Percentiles rank a stretch among this genome's conserved stretches.
These are phyloP conservation scores for Trifolium subterraneum DNA, from an alignment of 306 rosid species.

Conservation along the genomic window DNA sequence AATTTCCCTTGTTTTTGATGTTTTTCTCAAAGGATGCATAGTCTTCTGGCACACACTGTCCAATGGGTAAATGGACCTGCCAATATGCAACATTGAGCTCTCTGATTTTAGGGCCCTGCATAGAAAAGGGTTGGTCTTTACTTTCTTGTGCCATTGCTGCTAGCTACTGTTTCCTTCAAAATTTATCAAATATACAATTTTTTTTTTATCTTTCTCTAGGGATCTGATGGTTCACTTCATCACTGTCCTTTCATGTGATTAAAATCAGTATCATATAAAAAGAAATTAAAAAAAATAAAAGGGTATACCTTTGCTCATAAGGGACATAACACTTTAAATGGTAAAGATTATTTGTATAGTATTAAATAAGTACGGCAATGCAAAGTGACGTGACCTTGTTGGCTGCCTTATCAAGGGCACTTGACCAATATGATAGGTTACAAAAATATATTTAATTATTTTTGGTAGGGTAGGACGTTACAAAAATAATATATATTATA, in stretches of 20 bases:
- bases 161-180: constrained; percentile 39
- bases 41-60: constrained; percentile 28
- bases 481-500: constrained; percentile 8
- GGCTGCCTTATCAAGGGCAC: constrained; percentile 42
- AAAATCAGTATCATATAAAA: constrained; percentile 35
- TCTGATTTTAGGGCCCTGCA: constrained; percentile 14
- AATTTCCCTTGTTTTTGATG: constrained; percentile 5
- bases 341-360: constrained; percentile 32
- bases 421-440: constrained; percentile 27
- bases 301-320: constrained; percentile 36
- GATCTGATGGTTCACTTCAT: constrained; percentile 43
- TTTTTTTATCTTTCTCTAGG: not conserved
- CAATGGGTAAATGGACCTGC: constrained; percentile 34
- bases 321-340: constrained; percentile 46
- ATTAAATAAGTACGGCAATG: constrained; percentile 38
- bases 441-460: not conserved
- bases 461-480: not conserved
- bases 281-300: not conserved
- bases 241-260: constrained; percentile 49
- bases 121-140: constrained; percentile 39
- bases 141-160: constrained; percentile 49
- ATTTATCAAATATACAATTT: constrained; percentile 3
- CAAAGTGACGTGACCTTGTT: constrained; percentile 39
- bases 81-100: constrained; percentile 39
- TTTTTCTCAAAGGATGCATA: constrained; percentile 29